A percentile compares a stretch with the other conserved stretches of the same genome.
These are phyloP conservation scores for Silene latifolia DNA, from an alignment of 148 eudicot genomes.

Conservation along the genomic window DNA sequence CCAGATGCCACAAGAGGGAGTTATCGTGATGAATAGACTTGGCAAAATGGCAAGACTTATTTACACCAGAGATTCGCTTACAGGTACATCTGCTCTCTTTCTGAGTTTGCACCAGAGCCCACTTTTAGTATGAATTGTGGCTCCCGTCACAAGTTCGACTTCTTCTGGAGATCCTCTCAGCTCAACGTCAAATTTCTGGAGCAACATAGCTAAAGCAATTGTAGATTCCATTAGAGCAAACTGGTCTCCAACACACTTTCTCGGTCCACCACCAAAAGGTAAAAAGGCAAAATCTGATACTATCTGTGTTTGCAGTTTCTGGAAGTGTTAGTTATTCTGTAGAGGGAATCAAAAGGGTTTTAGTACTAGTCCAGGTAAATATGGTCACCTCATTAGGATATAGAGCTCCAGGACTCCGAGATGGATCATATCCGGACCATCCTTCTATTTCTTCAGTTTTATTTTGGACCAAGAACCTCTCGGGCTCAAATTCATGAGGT, in stretches of 20 bases:
- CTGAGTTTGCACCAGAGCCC: slow-evolving; percentile 85
- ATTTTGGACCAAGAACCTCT: slow-evolving; percentile 62
- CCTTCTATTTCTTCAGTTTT: slow-evolving; percentile 64
- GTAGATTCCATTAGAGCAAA: slow-evolving; percentile 98
- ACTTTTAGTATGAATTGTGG: slow-evolving; percentile 87
- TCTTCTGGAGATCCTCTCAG: slow-evolving; percentile 73
- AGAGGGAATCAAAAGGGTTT: neutral
- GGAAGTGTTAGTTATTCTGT: neutral
- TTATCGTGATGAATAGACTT: neutral
- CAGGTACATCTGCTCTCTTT: slow-evolving; percentile 41
- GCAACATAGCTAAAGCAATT: slow-evolving; percentile 69
- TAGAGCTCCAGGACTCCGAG: slow-evolving; percentile 92
- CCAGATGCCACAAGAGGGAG: neutral
- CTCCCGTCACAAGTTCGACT: slow-evolving; percentile 89
- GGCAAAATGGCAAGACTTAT: neutral
- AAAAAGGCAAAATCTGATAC: slow-evolving; percentile 83
- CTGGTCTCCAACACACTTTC: slow-evolving; percentile 96
- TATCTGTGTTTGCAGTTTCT: slow-evolving; percentile 43
- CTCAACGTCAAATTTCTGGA: slow-evolving; percentile 79
- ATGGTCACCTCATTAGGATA: slow-evolving; percentile 86
- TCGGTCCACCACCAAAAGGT: slow-evolving; percentile 96
- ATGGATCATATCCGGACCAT: slow-evolving; percentile 97
- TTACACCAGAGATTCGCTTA: slow-evolving; percentile 4
- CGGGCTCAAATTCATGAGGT: slow-evolving; percentile 84
- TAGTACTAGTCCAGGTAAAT: neutral